Evolutionary conservation across 345 rosid species (phyloP).

Genomic region (Citrus hindsii): DNA sequence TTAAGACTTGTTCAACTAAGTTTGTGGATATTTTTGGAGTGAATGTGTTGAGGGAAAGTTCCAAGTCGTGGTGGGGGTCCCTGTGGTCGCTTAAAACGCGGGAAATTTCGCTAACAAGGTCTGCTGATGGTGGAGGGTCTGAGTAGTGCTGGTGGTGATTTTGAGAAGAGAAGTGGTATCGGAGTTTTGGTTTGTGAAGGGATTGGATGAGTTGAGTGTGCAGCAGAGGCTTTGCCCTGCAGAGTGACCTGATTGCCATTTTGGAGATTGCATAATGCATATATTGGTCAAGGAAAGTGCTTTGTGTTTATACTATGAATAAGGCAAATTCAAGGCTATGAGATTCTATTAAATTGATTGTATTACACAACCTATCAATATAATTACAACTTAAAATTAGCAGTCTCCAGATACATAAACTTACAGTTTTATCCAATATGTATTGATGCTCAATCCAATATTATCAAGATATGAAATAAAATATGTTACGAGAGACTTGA

Average conservation of each 20-base stretch:
- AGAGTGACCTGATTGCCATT: conserved; percentile 36
- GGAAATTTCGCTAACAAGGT: conserved; percentile 64
- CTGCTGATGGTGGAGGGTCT: conserved; percentile 21
- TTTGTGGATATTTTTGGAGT: conserved; percentile 48
- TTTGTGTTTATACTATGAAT: too few relatives aligned
- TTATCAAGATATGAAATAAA: too few relatives aligned
- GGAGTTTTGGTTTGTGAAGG: conserved; percentile 21
- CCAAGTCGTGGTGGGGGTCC: conserved; percentile 71
- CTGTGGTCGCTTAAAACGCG: conserved; percentile 77
- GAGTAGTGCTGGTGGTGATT: neutral
- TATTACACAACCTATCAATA: too few relatives aligned
- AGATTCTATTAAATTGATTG: too few relatives aligned
- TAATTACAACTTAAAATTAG: too few relatives aligned
- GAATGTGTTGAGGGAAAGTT: conserved; percentile 44
- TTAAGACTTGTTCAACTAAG: conserved; percentile 72
- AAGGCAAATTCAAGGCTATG: too few relatives aligned
- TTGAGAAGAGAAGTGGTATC: conserved; percentile 15
- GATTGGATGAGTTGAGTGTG: conserved; percentile 15
- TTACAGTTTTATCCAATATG: neutral
- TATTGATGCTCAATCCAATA: too few relatives aligned
- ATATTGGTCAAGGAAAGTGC: too few relatives aligned
- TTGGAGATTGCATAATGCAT: neutral
- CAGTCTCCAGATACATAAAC: too few relatives aligned
- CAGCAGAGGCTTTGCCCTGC: neutral
- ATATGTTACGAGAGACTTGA: too few relatives aligned